A percentile compares a stretch with the other conserved stretches of the same genome.
Evolutionary conservation across 306 rosid genomes (phyloP).

Genomic region (Vicia villosa): DNA sequence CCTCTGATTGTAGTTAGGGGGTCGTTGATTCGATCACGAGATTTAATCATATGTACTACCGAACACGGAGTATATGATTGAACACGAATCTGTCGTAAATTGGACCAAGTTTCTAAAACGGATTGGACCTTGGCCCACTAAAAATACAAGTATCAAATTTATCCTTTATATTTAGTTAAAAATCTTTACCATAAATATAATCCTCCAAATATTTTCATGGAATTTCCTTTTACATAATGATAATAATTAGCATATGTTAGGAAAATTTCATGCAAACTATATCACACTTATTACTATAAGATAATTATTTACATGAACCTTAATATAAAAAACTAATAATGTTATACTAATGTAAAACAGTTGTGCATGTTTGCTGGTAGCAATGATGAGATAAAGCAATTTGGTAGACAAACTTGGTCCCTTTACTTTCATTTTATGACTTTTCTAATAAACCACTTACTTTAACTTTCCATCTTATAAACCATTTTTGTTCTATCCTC

Average conservation of each 20-base stretch:
- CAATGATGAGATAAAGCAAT: constrained; percentile 49
- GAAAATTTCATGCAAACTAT: constrained; percentile 31
- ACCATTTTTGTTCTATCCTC: constrained; percentile 30
- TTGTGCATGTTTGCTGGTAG: constrained; percentile 53
- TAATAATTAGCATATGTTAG: constrained; percentile 33
- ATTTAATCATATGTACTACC: no score
- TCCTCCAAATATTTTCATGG: background rate
- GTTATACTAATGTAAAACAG: constrained; percentile 38
- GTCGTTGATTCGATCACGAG: no score
- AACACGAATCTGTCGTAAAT: no score
- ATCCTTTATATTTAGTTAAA: background rate
- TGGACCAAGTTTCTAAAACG: no score
- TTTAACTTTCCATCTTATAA: constrained; percentile 34
- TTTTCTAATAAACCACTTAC: constrained; percentile 45
- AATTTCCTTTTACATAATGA: constrained; percentile 26
- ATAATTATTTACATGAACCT: constrained; percentile 33
- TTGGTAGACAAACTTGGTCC: constrained; percentile 54
- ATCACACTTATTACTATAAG: constrained; percentile 19
- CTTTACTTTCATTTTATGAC: constrained; percentile 46
- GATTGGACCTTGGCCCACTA: no score
- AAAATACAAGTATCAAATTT: no score
- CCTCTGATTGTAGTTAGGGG: no score
- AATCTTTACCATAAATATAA: background rate
- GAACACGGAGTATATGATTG: no score
- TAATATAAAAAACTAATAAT: constrained; percentile 39